Percentiles rank a stretch among this genome's conserved stretches.
These are phyloP conservation scores for Ajuga chamaepitys DNA, from an alignment of 257 asterid species.

Conservation along the genomic window DNA sequence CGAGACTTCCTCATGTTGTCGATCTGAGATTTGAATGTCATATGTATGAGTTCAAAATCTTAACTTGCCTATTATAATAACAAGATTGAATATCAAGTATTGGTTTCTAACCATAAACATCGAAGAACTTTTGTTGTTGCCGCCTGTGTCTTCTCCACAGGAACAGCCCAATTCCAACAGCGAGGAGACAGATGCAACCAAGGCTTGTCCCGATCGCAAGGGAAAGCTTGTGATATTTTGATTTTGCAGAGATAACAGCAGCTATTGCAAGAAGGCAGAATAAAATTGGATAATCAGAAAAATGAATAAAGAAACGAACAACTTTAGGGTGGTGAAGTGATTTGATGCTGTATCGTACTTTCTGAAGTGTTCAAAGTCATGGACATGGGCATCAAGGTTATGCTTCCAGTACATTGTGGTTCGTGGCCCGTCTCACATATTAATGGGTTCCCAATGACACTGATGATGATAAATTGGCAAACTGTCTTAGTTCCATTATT, in stretches of 20 bases:
- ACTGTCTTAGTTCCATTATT: slow-evolving; percentile 3
- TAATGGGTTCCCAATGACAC: slow-evolving; percentile 78
- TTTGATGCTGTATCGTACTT: slow-evolving; percentile 28
- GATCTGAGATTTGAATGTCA: slow-evolving; percentile 32
- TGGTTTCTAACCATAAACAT: slow-evolving; percentile 48
- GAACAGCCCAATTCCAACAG: slow-evolving; percentile 52
- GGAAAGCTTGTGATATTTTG: slow-evolving; percentile 54
- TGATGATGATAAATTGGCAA: slow-evolving; percentile 24
- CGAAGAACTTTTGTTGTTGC: slow-evolving; percentile 35
- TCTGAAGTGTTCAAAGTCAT: slow-evolving; percentile 69
- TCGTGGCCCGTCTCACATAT: slow-evolving; percentile 61
- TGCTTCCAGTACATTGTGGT: slow-evolving; percentile 53
- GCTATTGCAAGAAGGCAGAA: slow-evolving; percentile 29
- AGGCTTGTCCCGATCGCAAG: slow-evolving; percentile 66
- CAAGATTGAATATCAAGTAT: not conserved
- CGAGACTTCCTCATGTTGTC: slow-evolving; percentile 64
- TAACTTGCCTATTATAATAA: not conserved
- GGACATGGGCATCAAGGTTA: slow-evolving; percentile 78
- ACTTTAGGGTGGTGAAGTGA: not conserved
- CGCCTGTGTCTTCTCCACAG: slow-evolving; percentile 53
- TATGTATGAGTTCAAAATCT: slow-evolving; percentile 6
- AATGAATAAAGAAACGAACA: not conserved
- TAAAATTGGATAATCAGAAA: too few relatives aligned
- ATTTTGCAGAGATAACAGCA: slow-evolving; percentile 28
- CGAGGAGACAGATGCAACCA: slow-evolving; percentile 48